Conservation (phyloP, 1,139 yeast genomes). For the Saccharomyces hybrid region DNA sequence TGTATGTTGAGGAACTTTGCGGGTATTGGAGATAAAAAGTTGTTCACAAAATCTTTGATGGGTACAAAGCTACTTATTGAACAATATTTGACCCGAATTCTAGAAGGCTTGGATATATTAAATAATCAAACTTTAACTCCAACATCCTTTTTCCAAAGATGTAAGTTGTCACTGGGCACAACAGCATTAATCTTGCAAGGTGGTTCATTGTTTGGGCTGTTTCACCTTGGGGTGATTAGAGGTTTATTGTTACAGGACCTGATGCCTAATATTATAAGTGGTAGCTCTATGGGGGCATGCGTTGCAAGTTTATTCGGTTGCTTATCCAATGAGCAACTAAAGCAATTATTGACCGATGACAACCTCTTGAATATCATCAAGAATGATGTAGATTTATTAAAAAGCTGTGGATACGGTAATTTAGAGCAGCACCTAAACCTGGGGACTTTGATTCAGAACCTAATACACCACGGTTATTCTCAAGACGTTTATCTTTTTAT, state of each 20-base stretch:
- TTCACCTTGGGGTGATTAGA: constrained; percentile 87
- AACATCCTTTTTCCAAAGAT: constrained; percentile 81
- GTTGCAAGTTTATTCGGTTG: constrained; percentile 83
- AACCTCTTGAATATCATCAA: constrained; percentile 36
- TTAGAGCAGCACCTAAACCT: constrained; percentile 56
- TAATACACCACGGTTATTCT: constrained; percentile 68
- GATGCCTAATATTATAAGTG: constrained; percentile 81
- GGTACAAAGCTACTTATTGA: constrained; percentile 88
- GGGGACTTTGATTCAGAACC: constrained; percentile 61
- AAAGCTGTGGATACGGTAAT: constrained; percentile 47
- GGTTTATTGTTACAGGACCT: constrained; percentile 67
- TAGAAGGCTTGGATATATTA: constrained; percentile 55
- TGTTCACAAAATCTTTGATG: constrained; percentile 73
- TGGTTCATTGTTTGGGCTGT: constrained; percentile 86
- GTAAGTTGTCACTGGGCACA: constrained; percentile 82
- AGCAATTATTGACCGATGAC: constrained; percentile 25
- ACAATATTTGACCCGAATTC: constrained; percentile 72
- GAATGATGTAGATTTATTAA: constrained; percentile 32
- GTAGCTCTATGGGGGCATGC: constrained; percentile 90
- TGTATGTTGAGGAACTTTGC: constrained; percentile 76
- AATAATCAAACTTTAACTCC: constrained; percentile 42
- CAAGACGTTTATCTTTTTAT: constrained; percentile 76
- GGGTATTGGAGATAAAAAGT: constrained; percentile 71
- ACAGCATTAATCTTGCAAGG: constrained; percentile 90
- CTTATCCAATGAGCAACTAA: constrained; percentile 37